Conservation (phyloP, 371 early-diverging fungal species). For the Mucor plumbeus region DNA sequence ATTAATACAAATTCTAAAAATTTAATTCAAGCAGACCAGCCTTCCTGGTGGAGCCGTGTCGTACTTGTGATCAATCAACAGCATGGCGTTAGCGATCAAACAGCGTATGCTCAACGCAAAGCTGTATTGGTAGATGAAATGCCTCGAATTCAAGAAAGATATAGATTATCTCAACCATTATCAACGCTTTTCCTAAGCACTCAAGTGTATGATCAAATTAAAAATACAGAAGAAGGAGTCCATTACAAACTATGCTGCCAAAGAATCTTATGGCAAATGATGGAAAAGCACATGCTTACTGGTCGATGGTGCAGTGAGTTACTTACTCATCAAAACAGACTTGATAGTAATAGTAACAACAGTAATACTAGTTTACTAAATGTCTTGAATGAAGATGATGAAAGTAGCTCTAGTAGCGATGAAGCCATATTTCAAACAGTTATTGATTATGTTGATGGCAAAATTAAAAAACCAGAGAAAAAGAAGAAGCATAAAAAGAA, state of each 20-base stretch:
- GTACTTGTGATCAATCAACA: conserved; percentile 26
- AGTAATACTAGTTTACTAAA: not conserved
- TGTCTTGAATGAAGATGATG: conserved; percentile 21
- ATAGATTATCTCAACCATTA: conserved; percentile 15
- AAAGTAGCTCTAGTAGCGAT: conserved; percentile 18
- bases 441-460: conserved; percentile 24
- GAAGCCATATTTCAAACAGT: conserved; percentile 16
- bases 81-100: conserved; percentile 11
- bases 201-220: not conserved
- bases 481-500: not conserved
- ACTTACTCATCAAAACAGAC: conserved; percentile 5
- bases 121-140: conserved; percentile 14
- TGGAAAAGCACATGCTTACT: conserved; percentile 21
- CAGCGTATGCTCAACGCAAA: conserved; percentile 12
- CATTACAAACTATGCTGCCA: conserved; percentile 19
- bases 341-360: not conserved
- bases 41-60: conserved; percentile 29
- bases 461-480: conserved; percentile 2
- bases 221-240: not conserved
- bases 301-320: conserved; percentile 25
- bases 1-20: not conserved
- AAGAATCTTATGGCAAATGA: conserved; percentile 29
- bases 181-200: conserved; percentile 25
- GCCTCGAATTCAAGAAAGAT: conserved; percentile 24
- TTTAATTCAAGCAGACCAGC: not conserved